phyloP scores from a whole-genome alignment of 305 asterid genomes.

The Solanum chacoense region DNA sequence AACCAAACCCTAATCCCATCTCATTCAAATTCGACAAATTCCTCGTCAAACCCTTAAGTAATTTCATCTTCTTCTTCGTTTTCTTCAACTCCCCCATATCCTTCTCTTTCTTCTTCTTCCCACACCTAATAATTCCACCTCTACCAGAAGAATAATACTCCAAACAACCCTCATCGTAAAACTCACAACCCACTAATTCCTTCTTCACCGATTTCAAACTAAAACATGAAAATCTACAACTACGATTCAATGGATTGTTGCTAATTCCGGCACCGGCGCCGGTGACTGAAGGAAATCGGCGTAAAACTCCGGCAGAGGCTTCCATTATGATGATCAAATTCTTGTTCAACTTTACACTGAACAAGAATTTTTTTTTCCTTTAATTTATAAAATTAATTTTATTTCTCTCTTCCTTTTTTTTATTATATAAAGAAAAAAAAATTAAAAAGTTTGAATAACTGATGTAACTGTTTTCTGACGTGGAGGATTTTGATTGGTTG shows the following conservation, averaged over 20 bases:
- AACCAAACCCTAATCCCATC: slow-evolving; percentile 40
- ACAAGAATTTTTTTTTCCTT: not conserved
- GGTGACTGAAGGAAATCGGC: not conserved
- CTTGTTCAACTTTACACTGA: not conserved
- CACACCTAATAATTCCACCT: slow-evolving; percentile 14
- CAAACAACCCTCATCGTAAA: slow-evolving; percentile 40
- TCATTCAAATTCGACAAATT: slow-evolving; percentile 37
- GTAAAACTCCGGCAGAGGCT: not conserved
- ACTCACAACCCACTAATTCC: slow-evolving; percentile 9
- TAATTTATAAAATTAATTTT: no score
- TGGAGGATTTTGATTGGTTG: not conserved
- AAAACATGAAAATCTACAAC: not conserved
- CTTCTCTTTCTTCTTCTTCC: slow-evolving; percentile 17
- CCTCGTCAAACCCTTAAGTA: slow-evolving; percentile 45
- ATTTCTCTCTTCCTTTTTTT: not conserved
- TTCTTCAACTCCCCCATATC: slow-evolving; percentile 24
- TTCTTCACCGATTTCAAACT: not conserved
- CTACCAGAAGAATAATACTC: slow-evolving; percentile 22
- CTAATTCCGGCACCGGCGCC: not conserved
- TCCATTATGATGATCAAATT: not conserved
- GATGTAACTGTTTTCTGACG: not conserved
- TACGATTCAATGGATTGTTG: not conserved
- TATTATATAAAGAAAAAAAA: no score
- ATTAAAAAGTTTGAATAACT: not conserved
- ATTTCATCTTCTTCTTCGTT: slow-evolving; percentile 50